These are phyloP conservation scores for Ceratocystis cacaofunesta DNA, from an alignment of 2,329 filamentous ascomycete species.

Conservation along the genomic window DNA sequence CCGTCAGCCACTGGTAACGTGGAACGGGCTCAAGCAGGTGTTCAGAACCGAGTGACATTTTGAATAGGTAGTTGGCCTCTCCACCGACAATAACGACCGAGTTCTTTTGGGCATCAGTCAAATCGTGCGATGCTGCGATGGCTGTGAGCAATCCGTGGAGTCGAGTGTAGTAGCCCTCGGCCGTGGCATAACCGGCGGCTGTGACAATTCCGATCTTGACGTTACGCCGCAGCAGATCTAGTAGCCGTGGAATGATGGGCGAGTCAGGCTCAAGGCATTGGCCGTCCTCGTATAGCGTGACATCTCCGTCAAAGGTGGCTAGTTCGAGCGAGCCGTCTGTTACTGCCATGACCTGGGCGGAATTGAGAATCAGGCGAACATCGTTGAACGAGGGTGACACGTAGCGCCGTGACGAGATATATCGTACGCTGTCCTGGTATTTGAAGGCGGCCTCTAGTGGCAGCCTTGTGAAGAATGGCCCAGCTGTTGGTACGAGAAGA, in stretches of 20 bases:
- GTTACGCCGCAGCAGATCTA: slow-evolving; percentile 58
- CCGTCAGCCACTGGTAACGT: slow-evolving; percentile 54
- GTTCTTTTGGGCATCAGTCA: slow-evolving; percentile 54
- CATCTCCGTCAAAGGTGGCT: slow-evolving; percentile 93
- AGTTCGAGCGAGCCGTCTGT: slow-evolving; percentile 63
- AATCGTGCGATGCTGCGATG: slow-evolving; percentile 42
- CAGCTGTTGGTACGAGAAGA: slow-evolving; percentile 77
- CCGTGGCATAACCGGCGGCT: slow-evolving; percentile 84
- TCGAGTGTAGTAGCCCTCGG: slow-evolving; percentile 70
- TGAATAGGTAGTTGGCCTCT: slow-evolving; percentile 90
- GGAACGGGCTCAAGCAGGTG: slow-evolving; percentile 55
- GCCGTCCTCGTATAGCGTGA: slow-evolving; percentile 88
- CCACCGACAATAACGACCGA: slow-evolving; percentile 87
- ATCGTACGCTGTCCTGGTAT: slow-evolving; percentile 71
- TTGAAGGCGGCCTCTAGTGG: slow-evolving; percentile 80
- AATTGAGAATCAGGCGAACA: slow-evolving; percentile 81
- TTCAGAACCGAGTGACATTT: slow-evolving; percentile 49
- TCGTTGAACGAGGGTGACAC: slow-evolving; percentile 97
- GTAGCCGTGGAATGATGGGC: slow-evolving; percentile 54
- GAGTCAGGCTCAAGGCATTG: slow-evolving; percentile 60
- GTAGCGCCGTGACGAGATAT: slow-evolving; percentile 81
- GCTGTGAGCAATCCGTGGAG: slow-evolving; percentile 77
- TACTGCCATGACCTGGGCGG: slow-evolving; percentile 87
- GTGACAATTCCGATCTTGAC: slow-evolving; percentile 87
- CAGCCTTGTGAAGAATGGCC: slow-evolving; percentile 83